phyloP scores from a whole-genome alignment of 2,329 filamentous ascomycete species.

The Beauveria sp. region DNA sequence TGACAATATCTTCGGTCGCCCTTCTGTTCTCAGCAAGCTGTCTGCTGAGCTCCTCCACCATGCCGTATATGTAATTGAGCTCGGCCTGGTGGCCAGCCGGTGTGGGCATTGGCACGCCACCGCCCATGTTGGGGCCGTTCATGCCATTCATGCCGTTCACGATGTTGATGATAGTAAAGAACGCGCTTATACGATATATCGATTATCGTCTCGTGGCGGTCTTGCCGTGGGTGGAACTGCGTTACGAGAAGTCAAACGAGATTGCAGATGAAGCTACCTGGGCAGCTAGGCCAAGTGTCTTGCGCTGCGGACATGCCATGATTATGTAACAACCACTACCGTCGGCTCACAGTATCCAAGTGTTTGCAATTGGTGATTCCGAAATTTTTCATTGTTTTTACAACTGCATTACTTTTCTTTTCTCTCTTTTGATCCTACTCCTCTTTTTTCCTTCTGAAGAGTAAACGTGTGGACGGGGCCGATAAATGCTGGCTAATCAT shows the following conservation, averaged over 20 bases:
- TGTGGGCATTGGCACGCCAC: slow-evolving; percentile 46
- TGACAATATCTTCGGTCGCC: slow-evolving; percentile 56
- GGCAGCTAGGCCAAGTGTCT: background rate
- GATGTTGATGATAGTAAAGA: no score
- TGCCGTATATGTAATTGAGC: slow-evolving; percentile 59
- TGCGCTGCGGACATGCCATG: background rate
- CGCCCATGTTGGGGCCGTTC: slow-evolving; percentile 40
- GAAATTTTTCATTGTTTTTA: background rate
- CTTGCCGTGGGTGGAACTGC: background rate
- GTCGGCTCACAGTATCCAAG: background rate
- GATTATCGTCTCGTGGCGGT: background rate
- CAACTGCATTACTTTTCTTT: background rate
- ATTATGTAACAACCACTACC: background rate
- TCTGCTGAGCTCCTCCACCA: slow-evolving; percentile 59
- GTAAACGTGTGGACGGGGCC: no score
- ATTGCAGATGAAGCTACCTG: background rate
- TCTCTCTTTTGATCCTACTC: background rate
- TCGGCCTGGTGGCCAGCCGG: slow-evolving; percentile 63
- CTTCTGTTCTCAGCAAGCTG: slow-evolving; percentile 55
- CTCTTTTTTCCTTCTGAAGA: no score
- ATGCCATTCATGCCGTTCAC: slow-evolving; percentile 38
- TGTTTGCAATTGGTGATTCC: no score
- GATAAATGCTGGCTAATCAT: background rate
- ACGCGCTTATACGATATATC: background rate
- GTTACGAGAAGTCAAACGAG: background rate